phyloP scores from a whole-genome alignment of 2,329 filamentous ascomycete species.

The Thielaviopsis ethacetica region DNA sequence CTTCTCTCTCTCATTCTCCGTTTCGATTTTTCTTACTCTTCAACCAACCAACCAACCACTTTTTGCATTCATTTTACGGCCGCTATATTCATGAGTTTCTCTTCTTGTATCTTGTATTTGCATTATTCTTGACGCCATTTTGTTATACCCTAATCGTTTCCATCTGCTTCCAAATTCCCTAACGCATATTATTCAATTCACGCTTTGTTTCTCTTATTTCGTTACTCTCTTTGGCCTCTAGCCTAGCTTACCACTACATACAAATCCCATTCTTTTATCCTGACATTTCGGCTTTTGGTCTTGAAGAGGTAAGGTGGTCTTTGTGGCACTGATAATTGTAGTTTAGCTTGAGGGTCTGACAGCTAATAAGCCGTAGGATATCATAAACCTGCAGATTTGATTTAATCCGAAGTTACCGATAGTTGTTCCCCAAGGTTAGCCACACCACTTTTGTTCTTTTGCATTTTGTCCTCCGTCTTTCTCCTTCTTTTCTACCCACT shows the following conservation, averaged over 20 bases:
- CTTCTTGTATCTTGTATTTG: neutral
- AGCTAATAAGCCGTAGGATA: neutral
- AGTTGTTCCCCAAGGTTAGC: neutral
- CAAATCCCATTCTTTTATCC: too few relatives aligned
- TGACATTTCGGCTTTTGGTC: neutral
- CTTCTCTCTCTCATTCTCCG: neutral
- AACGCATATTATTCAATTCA: too few relatives aligned
- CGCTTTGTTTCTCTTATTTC: neutral
- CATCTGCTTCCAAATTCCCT: too few relatives aligned
- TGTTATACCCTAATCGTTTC: neutral
- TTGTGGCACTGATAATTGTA: neutral
- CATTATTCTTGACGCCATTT: neutral
- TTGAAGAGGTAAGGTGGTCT: neutral
- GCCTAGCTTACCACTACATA: too few relatives aligned
- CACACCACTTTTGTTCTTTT: neutral
- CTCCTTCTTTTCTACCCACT: too few relatives aligned
- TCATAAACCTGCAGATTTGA: neutral
- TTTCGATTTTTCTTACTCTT: neutral
- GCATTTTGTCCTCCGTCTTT: neutral
- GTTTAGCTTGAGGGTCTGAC: neutral
- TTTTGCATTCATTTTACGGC: neutral
- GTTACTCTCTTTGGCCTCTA: too few relatives aligned
- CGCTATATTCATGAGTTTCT: neutral
- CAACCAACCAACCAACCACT: too few relatives aligned
- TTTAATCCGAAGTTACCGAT: neutral